A percentile compares a stretch with the other conserved stretches of the same genome.
These are phyloP conservation scores for Trametes coccinea DNA, from an alignment of 768 basidiomycete species.

Conservation along the genomic window DNA sequence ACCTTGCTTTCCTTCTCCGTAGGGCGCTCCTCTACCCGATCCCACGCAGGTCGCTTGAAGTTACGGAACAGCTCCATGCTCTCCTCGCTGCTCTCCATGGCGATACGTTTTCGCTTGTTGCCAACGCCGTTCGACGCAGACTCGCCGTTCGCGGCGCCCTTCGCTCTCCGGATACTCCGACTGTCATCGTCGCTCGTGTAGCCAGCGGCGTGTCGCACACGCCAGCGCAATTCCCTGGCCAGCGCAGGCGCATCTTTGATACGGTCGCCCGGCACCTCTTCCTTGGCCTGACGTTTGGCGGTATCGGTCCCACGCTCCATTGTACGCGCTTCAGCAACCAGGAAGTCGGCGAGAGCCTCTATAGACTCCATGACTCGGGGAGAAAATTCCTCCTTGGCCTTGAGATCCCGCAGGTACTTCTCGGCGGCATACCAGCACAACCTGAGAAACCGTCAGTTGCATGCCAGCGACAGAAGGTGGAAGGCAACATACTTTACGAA, in stretches of 20 bases:
- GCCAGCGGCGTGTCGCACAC: conserved; percentile 62
- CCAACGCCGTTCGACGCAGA: conserved; percentile 26
- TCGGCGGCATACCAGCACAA: conserved; percentile 92
- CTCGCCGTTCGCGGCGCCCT: conserved; percentile 46
- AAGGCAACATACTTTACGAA: conserved; percentile 25
- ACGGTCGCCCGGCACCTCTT: conserved; percentile 77
- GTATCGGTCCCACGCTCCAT: conserved; percentile 73
- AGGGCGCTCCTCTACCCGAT: conserved; percentile 45
- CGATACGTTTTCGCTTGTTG: conserved; percentile 32
- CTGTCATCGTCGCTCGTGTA: conserved; percentile 69
- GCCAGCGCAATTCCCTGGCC: conserved; percentile 86
- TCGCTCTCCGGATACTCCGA: conserved; percentile 32
- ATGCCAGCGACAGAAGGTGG: background rate
- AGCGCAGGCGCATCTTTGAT: conserved; percentile 81
- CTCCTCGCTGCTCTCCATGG: conserved; percentile 22
- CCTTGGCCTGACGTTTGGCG: conserved; percentile 74
- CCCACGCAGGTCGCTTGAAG: conserved; percentile 72
- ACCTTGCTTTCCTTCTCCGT: conserved; percentile 42
- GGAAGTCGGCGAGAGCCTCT: conserved; percentile 69
- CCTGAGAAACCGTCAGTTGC: conserved; percentile 39
- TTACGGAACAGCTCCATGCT: conserved; percentile 49
- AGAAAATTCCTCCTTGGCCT: conserved; percentile 51
- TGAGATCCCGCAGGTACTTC: conserved; percentile 73
- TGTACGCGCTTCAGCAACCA: conserved; percentile 72
- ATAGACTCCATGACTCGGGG: conserved; percentile 72